Conservation (phyloP, 78 protist genomes). For the Blattamonas nauphoetae region DNA sequence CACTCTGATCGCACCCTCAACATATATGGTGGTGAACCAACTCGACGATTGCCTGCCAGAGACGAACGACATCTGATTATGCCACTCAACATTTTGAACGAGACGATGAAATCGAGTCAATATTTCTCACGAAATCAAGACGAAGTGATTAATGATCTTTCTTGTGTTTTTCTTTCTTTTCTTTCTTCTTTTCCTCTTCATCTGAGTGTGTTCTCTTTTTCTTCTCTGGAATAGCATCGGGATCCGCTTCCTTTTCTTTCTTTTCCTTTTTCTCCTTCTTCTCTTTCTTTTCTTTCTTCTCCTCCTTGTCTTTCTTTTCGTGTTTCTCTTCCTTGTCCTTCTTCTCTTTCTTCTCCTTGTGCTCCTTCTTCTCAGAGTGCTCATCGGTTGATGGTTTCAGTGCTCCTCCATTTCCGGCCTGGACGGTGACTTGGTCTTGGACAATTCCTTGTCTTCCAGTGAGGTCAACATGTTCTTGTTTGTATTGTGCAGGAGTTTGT, state of each 20-base stretch:
- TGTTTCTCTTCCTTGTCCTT: conserved; percentile 25
- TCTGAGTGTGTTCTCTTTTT: too few relatives aligned
- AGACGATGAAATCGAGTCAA: too few relatives aligned
- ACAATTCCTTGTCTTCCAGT: neutral
- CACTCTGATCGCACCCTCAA: too few relatives aligned
- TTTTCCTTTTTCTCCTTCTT: conserved; percentile 17
- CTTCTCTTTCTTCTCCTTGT: conserved; percentile 16
- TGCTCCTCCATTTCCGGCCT: neutral
- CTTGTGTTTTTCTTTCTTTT: too few relatives aligned
- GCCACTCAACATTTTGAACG: too few relatives aligned
- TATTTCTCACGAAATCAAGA: too few relatives aligned
- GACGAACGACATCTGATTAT: too few relatives aligned
- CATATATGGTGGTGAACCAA: too few relatives aligned
- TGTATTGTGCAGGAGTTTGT: conserved; percentile 87
- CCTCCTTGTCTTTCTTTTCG: conserved; percentile 15
- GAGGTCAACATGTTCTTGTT: neutral
- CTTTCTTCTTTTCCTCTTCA: too few relatives aligned
- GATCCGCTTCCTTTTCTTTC: conserved; percentile 22
- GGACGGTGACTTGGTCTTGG: neutral
- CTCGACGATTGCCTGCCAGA: too few relatives aligned
- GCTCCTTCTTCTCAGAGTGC: neutral
- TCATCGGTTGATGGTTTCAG: neutral
- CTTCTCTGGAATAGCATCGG: too few relatives aligned
- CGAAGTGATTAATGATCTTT: too few relatives aligned
- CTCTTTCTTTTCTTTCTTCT: conserved; percentile 20